Base-by-base conservation (phyloP, 2,329 filamentous ascomycete genomes). In the Akanthomyces dipterigenus region DNA sequence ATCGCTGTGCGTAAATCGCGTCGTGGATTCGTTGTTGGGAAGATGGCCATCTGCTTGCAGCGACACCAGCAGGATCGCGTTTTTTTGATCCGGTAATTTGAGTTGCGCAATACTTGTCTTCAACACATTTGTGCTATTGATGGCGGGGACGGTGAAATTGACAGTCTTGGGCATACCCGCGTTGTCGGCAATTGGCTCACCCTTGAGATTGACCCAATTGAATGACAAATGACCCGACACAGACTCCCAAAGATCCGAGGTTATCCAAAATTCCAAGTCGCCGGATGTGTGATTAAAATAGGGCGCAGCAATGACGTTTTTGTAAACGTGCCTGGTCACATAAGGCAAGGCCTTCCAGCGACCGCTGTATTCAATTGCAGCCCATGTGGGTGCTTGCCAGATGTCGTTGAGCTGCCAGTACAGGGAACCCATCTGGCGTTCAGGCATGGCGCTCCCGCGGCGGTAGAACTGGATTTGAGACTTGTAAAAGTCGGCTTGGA, bases 391-490 rank as follows among this genome's bases (percentile, higher is more conserved):
- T 1, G 83, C 84, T 64, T 85, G 82, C 83, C 83, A 86, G 62
- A 85, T 81, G 67, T 88, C 85, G 65, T 88, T 83, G 1, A 88
- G 74, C 67, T 88, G 85, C 85, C 85, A 88, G 68, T 87, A 87
- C 7, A 88, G 68, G 14, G 77, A 79, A 0, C 85, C 85, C 2
- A 87, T 75, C 65, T 87, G 83, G 0, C 83, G 76, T 63, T 87
- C 80, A 0, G 78, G 80, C 65, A 79, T 67, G 0, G 83, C 85
- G 43, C 80, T 83, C 0, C 85, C 85, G 5, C 81, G 75, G 5
- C 85, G 78, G 67, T 88, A 88, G 70, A 83, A 87, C 58, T 82
- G 77, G 18, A 87, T 87, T 69, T 87, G 78, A 2, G 74, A 78
- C 45, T 79, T 80, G 70, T 87, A 87, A 69, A 82, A 82, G 64